Conservation (phyloP, 768 basidiomycete species). For the Leccinum boreale region DNA sequence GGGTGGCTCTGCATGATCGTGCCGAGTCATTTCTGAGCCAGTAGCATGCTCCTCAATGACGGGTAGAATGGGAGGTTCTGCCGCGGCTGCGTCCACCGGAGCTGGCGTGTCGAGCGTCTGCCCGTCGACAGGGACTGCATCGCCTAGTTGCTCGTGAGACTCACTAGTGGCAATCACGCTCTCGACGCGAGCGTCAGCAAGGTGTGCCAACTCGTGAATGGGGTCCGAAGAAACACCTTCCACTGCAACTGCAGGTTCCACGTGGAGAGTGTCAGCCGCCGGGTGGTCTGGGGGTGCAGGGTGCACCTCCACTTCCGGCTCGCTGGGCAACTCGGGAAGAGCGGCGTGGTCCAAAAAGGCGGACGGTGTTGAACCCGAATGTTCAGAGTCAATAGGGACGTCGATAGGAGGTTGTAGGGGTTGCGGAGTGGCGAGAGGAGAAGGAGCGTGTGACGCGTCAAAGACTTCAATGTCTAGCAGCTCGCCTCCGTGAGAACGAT, state of each 20-base stretch:
- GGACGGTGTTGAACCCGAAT: background rate
- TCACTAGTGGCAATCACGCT: slow-evolving; percentile 15
- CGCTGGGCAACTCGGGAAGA: slow-evolving; percentile 2
- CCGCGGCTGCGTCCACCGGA: slow-evolving; percentile 3
- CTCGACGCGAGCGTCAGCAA: slow-evolving; percentile 8
- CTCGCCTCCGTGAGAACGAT: slow-evolving; percentile 23
- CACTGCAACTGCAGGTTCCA: slow-evolving; percentile 12
- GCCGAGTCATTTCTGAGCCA: slow-evolving; percentile 10
- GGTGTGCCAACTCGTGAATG: slow-evolving; percentile 2
- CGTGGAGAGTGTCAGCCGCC: slow-evolving; percentile 14
- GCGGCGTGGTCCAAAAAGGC: slow-evolving; percentile 6
- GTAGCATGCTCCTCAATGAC: slow-evolving; percentile 3
- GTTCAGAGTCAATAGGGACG: slow-evolving; percentile 17
- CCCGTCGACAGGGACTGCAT: background rate
- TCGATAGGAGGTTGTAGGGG: slow-evolving; percentile 15
- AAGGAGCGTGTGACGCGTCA: slow-evolving; percentile 35
- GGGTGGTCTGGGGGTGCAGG: slow-evolving; percentile 14
- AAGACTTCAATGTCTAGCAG: slow-evolving; percentile 40
- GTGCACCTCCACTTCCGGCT: slow-evolving; percentile 12
- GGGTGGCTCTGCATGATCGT: slow-evolving; percentile 6
- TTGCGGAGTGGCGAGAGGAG: slow-evolving; percentile 23
- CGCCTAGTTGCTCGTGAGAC: slow-evolving; percentile 16
- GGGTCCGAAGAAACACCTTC: slow-evolving; percentile 8
- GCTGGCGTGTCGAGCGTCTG: slow-evolving; percentile 7
- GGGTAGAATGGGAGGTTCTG: slow-evolving; percentile 1